Evolutionary conservation across 192 early-diverging fungal species (phyloP).

Genomic region (Gigaspora rosea): DNA sequence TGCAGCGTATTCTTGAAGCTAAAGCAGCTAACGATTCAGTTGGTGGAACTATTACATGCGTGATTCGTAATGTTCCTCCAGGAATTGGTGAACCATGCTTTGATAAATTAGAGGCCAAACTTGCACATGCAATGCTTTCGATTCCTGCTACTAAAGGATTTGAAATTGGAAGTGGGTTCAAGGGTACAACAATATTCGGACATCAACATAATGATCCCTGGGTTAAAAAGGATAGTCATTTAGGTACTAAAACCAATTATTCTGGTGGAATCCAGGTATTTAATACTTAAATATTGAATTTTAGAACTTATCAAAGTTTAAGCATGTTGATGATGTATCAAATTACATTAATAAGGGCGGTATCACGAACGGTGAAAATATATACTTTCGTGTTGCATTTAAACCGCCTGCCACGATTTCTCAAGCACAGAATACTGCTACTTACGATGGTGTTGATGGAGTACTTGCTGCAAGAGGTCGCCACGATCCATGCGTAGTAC

Average conservation of each 20-base stretch:
- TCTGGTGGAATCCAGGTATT: slow-evolving; percentile 87
- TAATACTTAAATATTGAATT: neutral
- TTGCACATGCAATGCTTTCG: slow-evolving; percentile 98
- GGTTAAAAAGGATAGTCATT: slow-evolving; percentile 54
- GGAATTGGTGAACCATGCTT: slow-evolving; percentile 98
- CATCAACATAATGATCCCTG: slow-evolving; percentile 95
- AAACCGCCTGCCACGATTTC: slow-evolving; percentile 97
- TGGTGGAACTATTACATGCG: slow-evolving; percentile 94
- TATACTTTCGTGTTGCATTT: slow-evolving; percentile 98
- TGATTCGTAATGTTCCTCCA: slow-evolving; percentile 88
- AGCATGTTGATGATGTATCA: neutral
- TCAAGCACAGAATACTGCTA: slow-evolving; percentile 85
- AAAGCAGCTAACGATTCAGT: slow-evolving; percentile 87
- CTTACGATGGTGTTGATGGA: slow-evolving; percentile 81
- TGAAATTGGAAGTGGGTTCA: slow-evolving; percentile 93
- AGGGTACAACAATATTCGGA: slow-evolving; percentile 84
- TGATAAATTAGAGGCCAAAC: slow-evolving; percentile 93
- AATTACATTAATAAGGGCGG: slow-evolving; percentile 62
- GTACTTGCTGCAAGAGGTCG: slow-evolving; percentile 88
- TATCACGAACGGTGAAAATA: slow-evolving; percentile 93
- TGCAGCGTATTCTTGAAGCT: slow-evolving; percentile 74
- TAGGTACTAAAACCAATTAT: slow-evolving; percentile 91
- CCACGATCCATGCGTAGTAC: slow-evolving; percentile 97
- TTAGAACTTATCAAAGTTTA: neutral
- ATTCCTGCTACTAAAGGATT: slow-evolving; percentile 99